Conservation (phyloP, 768 basidiomycete genomes). For the Paxillus rubicundulus region DNA sequence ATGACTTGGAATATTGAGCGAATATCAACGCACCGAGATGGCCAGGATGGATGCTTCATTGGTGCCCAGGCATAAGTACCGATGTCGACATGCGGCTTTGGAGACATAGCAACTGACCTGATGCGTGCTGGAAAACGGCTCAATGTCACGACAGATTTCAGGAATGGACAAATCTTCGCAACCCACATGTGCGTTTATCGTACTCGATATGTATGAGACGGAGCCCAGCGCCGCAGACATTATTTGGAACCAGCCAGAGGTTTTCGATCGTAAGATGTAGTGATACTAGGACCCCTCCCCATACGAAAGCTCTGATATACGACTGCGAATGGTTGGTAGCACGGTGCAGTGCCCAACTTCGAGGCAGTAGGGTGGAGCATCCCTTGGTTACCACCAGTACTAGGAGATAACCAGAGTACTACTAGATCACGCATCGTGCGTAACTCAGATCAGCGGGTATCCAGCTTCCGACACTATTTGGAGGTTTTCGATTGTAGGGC, state of each 20-base stretch:
- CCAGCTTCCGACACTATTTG: too few relatives aligned
- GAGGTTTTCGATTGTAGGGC: too few relatives aligned
- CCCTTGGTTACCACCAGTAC: too few relatives aligned
- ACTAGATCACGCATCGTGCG: too few relatives aligned
- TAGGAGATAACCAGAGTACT: too few relatives aligned
- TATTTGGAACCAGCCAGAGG: neutral
- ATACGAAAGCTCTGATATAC: too few relatives aligned
- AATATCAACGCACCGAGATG: neutral
- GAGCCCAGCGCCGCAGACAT: neutral
- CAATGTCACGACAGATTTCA: neutral
- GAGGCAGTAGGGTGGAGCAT: too few relatives aligned
- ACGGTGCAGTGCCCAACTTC: too few relatives aligned
- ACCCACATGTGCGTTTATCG: neutral
- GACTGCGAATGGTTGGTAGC: too few relatives aligned
- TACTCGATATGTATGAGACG: neutral
- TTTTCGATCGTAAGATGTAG: too few relatives aligned
- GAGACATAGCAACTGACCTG: neutral
- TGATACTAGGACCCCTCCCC: too few relatives aligned
- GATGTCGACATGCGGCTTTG: neutral
- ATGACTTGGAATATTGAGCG: neutral
- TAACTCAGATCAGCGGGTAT: too few relatives aligned
- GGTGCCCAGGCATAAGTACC: neutral
- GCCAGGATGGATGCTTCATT: neutral
- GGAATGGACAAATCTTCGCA: neutral
- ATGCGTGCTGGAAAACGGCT: neutral